phyloP scores from a whole-genome alignment of 1,139 yeast genomes.

The Meyerozyma smithsonii region DNA sequence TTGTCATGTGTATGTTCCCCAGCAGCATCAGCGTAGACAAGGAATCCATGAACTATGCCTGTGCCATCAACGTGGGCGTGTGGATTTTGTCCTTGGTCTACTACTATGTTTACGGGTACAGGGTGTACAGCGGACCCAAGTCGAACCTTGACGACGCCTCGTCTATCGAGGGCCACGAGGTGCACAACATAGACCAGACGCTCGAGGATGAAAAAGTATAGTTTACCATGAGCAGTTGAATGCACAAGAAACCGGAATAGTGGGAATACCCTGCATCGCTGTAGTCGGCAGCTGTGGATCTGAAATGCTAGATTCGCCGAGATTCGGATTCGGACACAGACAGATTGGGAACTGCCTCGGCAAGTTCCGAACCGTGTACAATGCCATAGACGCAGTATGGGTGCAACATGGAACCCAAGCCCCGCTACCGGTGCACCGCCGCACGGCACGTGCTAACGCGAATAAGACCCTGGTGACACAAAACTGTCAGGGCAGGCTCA shows the following conservation, averaged over 20 bases:
- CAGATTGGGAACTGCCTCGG: no score
- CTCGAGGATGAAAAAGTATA: conserved; percentile 1
- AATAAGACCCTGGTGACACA: no score
- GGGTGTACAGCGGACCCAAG: conserved; percentile 30
- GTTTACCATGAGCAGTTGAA: no score
- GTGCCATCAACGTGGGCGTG: conserved; percentile 31
- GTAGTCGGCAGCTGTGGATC: no score
- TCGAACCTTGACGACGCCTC: conserved; percentile 24
- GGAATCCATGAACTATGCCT: conserved; percentile 33
- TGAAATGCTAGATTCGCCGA: no score
- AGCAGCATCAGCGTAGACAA: conserved; percentile 22
- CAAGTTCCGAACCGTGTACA: no score
- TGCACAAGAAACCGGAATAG: not conserved
- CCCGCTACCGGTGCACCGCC: no score
- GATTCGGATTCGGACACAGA: no score
- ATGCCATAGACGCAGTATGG: no score
- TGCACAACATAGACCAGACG: conserved; percentile 8
- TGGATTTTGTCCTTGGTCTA: conserved; percentile 27
- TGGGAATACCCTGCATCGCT: not conserved
- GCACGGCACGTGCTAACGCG: no score
- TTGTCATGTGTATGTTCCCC: conserved; percentile 39
- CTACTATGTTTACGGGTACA: conserved; percentile 26
- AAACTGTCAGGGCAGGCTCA: no score
- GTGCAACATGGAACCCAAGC: no score
- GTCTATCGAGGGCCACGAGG: conserved; percentile 5